These are phyloP conservation scores for Blastobotrys raffinosifermentans DNA, from an alignment of 1,139 yeast species.

Conservation along the genomic window DNA sequence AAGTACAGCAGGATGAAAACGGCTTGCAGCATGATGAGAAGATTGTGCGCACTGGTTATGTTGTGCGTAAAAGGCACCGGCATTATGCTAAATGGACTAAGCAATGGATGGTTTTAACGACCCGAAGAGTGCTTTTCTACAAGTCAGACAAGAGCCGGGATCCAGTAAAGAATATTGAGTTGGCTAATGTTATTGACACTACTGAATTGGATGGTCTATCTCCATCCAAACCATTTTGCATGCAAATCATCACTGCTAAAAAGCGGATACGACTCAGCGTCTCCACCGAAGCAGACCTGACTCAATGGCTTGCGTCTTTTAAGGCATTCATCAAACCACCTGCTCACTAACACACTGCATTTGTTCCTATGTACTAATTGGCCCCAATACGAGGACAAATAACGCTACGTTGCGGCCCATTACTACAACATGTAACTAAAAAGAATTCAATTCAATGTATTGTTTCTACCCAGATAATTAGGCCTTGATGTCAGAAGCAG, in stretches of 20 bases:
- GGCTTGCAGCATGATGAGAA: conserved; percentile 29
- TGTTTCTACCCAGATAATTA: too few relatives aligned
- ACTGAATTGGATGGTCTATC: conserved; percentile 49
- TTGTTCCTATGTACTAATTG: too few relatives aligned
- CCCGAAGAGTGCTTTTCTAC: conserved; percentile 39
- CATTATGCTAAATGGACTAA: conserved; percentile 46
- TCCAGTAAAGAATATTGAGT: conserved; percentile 33
- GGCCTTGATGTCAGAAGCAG: too few relatives aligned
- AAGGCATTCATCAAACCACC: conserved; percentile 30
- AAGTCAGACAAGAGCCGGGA: conserved; percentile 29
- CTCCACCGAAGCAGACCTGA: conserved; percentile 42
- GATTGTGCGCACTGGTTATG: conserved; percentile 40
- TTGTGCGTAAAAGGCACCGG: conserved; percentile 37
- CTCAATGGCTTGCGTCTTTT: conserved; percentile 46
- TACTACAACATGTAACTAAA: too few relatives aligned
- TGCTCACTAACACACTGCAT: too few relatives aligned
- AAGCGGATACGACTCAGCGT: conserved; percentile 45
- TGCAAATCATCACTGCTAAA: conserved; percentile 44
- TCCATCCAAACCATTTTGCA: conserved; percentile 41
- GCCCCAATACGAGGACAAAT: too few relatives aligned
- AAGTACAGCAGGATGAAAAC: not conserved
- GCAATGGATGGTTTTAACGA: conserved; percentile 42
- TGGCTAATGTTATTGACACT: conserved; percentile 44
- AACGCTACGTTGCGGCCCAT: too few relatives aligned
- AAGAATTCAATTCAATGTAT: too few relatives aligned